Evolutionary conservation across 2,329 filamentous ascomycete genomes (phyloP), one percentile per base, ranked within the genome.

Genomic region (Aspergillus fumigatiaffinis): DNA sequence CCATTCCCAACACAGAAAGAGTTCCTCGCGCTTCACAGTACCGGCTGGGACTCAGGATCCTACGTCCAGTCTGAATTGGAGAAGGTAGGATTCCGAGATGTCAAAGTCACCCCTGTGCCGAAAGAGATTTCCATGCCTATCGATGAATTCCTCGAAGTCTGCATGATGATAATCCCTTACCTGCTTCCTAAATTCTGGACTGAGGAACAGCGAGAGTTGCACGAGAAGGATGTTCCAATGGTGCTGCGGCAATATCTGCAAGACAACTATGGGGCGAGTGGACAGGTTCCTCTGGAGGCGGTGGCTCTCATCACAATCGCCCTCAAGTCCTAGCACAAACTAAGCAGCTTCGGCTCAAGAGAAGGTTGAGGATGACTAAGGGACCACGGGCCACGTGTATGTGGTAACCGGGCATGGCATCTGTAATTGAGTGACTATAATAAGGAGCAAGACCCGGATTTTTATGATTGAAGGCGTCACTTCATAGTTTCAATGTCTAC

Each of bases 241-340:
- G 68, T 62, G 2, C 38, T 73, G 29, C 59, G 52, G 57, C 63
- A 59, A 48, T 69, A 67, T 41, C 14, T 71, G 47, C 63, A 68
- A 26, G 61, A 62, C 20, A 60, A 46, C 7, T 71, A 65, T 42
- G 68, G 63, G 9, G 60, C 59, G 26, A 55, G 62, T 35, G 69
- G 60, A 8, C 56, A 63, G 3, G 56, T 72, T 32, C 52, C 57
- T 4, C 59, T 67, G 54, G 59, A 66, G 17, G 69, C 67, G 60
- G 56, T 61, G 25, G 71, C 71, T 7, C 62, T 73, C 55, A 48
- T 74, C 46, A 67, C 69, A 1, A 69, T 64, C 17, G 71, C 64
- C 23, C 63, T 59, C 50, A 74, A 73, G 56, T 51, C 65, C 25
- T 56, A 25, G 32, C 7, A 47, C 21, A 47, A 21, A 21, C 20